These are phyloP conservation scores for Mycosphaerelloides madeirae DNA, from an alignment of 2,329 filamentous ascomycete species.

Conservation along the genomic window DNA sequence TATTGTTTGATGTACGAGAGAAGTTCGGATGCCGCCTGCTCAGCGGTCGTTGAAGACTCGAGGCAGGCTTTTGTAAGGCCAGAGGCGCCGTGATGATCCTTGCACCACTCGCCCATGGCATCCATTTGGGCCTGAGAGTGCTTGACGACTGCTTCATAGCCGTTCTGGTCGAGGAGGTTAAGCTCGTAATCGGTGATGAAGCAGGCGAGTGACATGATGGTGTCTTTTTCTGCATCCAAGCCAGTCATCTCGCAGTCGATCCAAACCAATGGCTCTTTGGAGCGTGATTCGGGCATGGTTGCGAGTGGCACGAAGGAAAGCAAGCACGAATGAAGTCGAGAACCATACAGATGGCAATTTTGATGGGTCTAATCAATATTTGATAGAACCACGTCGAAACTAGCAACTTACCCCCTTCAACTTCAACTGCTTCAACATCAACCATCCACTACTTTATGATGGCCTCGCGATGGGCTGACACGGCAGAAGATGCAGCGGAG, in stretches of 20 bases:
- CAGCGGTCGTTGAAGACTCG: slow-evolving; percentile 65
- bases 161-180: slow-evolving; percentile 66
- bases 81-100: slow-evolving; percentile 68
- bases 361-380: no score
- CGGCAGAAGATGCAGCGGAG: slow-evolving; percentile 72
- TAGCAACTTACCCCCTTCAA: no score
- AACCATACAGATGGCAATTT: no score
- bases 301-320: not conserved
- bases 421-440: no score
- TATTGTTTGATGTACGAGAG: slow-evolving; percentile 71
- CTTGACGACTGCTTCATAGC: slow-evolving; percentile 77
- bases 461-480: slow-evolving; percentile 78
- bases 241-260: slow-evolving; percentile 95
- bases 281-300: slow-evolving; percentile 43
- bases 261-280: slow-evolving; percentile 71
- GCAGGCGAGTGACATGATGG: slow-evolving; percentile 21
- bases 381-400: no score
- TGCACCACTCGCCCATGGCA: slow-evolving; percentile 87
- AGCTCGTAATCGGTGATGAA: slow-evolving; percentile 73
- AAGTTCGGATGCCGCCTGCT: slow-evolving; percentile 66
- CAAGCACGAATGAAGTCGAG: not conserved
- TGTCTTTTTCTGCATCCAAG: slow-evolving; percentile 49
- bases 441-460: slow-evolving; percentile 18
- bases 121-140: slow-evolving; percentile 66
- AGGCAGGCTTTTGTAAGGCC: slow-evolving; percentile 76